Conservation (phyloP, 352 stramenopile genomes). For the Lagenidium giganteum region DNA sequence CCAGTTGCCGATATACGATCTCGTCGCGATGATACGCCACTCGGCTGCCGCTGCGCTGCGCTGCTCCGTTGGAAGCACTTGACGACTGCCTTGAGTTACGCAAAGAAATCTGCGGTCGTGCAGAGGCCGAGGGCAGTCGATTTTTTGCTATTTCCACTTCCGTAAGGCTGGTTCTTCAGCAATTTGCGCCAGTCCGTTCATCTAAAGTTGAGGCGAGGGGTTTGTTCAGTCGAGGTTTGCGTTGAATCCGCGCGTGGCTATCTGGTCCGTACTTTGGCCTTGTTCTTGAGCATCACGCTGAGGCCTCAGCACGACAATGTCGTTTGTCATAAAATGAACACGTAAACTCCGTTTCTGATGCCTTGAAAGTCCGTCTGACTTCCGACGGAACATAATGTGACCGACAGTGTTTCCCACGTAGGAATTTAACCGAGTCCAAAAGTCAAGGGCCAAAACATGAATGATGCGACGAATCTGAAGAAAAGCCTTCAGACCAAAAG, state of each 20-base stretch:
- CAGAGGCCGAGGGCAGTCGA: too few species aligned
- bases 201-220: slow-evolving; percentile 46
- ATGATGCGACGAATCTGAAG: too few species aligned
- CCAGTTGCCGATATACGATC: slow-evolving; percentile 34
- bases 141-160: too few species aligned
- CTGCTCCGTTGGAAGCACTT: slow-evolving; percentile 30
- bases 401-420: too few species aligned
- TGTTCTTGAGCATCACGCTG: slow-evolving; percentile 38
- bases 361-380: too few species aligned
- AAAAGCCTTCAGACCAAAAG: too few species aligned
- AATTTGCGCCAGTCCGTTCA: slow-evolving; percentile 68
- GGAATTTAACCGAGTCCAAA: too few species aligned
- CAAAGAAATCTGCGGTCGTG: slow-evolving; percentile 36
- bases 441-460: too few species aligned
- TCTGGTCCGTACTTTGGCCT: neutral
- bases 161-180: slow-evolving; percentile 51
- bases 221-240: slow-evolving; percentile 39
- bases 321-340: too few species aligned
- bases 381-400: too few species aligned
- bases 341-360: too few species aligned
- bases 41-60: slow-evolving; percentile 12
- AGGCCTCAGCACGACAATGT: slow-evolving; percentile 60
- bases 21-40: too few species aligned
- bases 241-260: slow-evolving; percentile 20
- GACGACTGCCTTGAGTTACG: slow-evolving; percentile 45